Evolutionary conservation across 2,329 filamentous ascomycete genomes (phyloP).

Genomic region (Fusarium longipes): DNA sequence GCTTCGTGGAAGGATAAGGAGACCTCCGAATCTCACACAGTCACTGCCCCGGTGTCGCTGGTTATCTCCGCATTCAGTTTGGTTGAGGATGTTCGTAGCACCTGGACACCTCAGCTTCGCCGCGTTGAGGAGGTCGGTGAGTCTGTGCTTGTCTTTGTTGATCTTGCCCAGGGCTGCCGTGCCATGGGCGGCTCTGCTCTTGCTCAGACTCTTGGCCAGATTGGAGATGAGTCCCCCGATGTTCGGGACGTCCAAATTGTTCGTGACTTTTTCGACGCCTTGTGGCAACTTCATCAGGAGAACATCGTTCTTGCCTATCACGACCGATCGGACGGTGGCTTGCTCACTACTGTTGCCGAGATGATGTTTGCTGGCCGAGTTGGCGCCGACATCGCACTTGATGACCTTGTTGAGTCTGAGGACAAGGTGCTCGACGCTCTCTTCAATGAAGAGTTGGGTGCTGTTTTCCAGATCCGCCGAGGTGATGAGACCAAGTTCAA

Average conservation of each 20-base stretch:
- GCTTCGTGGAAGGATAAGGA: slow-evolving; percentile 87
- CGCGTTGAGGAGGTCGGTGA: slow-evolving; percentile 89
- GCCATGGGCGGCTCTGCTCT: slow-evolving; percentile 91
- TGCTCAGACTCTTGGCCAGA: slow-evolving; percentile 86
- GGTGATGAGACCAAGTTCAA: slow-evolving; percentile 86
- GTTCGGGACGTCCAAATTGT: slow-evolving; percentile 84
- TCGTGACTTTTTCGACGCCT: slow-evolving; percentile 91
- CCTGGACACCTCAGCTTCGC: slow-evolving; percentile 92
- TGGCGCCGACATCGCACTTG: slow-evolving; percentile 86
- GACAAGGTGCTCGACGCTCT: slow-evolving; percentile 78
- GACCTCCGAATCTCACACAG: slow-evolving; percentile 77
- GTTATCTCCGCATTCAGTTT: slow-evolving; percentile 92
- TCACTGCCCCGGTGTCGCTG: slow-evolving; percentile 90
- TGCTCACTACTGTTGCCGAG: slow-evolving; percentile 90
- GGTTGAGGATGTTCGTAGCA: slow-evolving; percentile 83
- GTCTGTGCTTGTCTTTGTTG: slow-evolving; percentile 88
- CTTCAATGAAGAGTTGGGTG: slow-evolving; percentile 96
- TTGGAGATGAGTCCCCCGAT: slow-evolving; percentile 88
- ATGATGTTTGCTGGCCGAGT: slow-evolving; percentile 99
- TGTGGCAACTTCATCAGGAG: slow-evolving; percentile 70
- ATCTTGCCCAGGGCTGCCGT: slow-evolving; percentile 83
- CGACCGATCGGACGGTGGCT: slow-evolving; percentile 91
- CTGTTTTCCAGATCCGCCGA: slow-evolving; percentile 93
- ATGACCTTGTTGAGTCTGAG: slow-evolving; percentile 73
- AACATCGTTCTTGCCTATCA: slow-evolving; percentile 88